These are phyloP conservation scores for Heliocybe sulcata DNA, from an alignment of 1,284 basidiomycete species.

Conservation along the genomic window DNA sequence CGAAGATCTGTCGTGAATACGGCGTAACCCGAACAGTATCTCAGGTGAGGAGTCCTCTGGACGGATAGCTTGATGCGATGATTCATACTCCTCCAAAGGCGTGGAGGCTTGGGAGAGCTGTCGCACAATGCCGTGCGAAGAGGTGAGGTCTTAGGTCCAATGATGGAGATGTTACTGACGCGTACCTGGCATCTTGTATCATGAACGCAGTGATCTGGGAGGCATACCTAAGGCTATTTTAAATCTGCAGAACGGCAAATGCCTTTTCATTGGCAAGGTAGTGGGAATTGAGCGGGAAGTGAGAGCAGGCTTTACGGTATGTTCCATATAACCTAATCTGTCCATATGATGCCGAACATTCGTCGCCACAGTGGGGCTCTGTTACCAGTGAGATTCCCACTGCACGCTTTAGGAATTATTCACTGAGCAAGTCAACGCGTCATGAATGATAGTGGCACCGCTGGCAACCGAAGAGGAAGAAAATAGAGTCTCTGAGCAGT, in stretches of 20 bases:
- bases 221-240: conserved; percentile 41
- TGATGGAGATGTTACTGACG: background rate
- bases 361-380: conserved; percentile 28
- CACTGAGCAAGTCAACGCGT: background rate
- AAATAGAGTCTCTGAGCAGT: conserved; percentile 3
- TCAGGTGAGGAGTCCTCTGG: conserved; percentile 19
- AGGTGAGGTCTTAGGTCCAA: conserved; percentile 7
- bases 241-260: conserved; percentile 38
- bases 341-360: background rate
- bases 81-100: conserved; percentile 16
- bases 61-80: background rate
- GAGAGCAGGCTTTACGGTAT: conserved; percentile 35
- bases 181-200: conserved; percentile 7
- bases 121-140: conserved; percentile 18
- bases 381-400: conserved; percentile 23
- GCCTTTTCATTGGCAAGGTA: conserved; percentile 49
- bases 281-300: conserved; percentile 38
- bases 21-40: conserved; percentile 40
- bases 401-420: background rate
- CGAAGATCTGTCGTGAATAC: conserved; percentile 26
- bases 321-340: conserved; percentile 1
- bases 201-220: conserved; percentile 36
- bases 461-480: conserved; percentile 40
- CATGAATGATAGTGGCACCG: conserved; percentile 26
- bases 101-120: conserved; percentile 42